Evolutionary conservation across 306 rosid genomes (phyloP).

Genomic region (Dryas octopetala): DNA sequence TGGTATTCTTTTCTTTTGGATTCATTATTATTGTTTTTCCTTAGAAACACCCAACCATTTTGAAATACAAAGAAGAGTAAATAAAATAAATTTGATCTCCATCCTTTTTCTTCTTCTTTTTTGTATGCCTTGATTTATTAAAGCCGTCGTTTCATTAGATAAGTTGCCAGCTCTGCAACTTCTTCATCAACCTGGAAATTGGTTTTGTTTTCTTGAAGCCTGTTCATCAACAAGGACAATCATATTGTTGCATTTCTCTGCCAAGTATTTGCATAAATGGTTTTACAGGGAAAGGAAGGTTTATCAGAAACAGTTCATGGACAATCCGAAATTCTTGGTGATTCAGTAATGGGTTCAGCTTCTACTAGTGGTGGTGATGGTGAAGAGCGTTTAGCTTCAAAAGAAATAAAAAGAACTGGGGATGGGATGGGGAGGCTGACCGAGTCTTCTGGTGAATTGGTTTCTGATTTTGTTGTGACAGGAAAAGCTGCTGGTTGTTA

Average conservation of each 20-base stretch:
- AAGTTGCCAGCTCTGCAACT: no score
- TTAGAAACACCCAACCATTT: neutral
- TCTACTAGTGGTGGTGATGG: neutral
- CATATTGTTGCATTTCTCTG: neutral
- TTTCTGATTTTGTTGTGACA: slow-evolving; percentile 8
- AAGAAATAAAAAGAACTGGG: no score
- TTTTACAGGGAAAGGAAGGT: neutral
- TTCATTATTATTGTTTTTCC: neutral
- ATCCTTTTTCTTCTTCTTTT: no score
- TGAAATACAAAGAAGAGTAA: neutral
- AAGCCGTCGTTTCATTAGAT: no score
- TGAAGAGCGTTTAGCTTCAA: neutral
- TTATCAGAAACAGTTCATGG: neutral
- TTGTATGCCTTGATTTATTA: no score
- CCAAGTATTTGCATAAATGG: neutral
- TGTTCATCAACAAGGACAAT: no score
- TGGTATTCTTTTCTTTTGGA: neutral
- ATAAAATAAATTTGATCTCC: no score
- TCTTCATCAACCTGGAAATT: no score
- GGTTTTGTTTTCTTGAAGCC: no score
- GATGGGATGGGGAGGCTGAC: neutral
- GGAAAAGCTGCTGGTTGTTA: neutral
- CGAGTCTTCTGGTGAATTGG: neutral
- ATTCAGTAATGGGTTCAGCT: neutral
- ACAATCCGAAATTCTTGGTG: neutral